Evolutionary conservation across 768 basidiomycete species (phyloP).

Genomic region (Leccinum subgranulosum): DNA sequence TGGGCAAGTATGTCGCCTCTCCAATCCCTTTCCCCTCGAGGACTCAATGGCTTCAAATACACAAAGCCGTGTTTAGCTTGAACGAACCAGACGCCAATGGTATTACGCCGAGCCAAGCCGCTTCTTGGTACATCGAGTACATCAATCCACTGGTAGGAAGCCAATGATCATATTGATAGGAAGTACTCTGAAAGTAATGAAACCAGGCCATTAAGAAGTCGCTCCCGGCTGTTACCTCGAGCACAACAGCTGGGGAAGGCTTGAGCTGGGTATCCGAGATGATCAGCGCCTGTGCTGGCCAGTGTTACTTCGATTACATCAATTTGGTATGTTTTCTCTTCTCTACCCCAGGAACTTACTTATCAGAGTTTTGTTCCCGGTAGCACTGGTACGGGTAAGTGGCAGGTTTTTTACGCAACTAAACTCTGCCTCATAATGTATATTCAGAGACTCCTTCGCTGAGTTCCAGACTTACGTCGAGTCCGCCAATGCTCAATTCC

Average conservation of each 20-base stretch:
- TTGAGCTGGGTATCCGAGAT: conserved; percentile 35
- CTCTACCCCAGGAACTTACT: neutral
- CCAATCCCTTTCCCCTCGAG: neutral
- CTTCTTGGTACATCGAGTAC: conserved; percentile 34
- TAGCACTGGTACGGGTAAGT: conserved; percentile 32
- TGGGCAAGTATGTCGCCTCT: conserved; percentile 29
- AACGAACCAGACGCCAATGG: conserved; percentile 36
- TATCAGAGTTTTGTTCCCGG: neutral
- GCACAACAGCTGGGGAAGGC: conserved; percentile 30
- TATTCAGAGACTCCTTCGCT: conserved; percentile 22
- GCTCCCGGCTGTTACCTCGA: conserved; percentile 36
- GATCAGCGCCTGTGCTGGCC: conserved; percentile 33
- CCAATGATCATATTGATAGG: neutral
- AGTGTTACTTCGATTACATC: conserved; percentile 35
- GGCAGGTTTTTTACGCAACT: neutral
- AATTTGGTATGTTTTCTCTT: conserved; percentile 26
- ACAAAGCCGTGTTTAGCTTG: conserved; percentile 32
- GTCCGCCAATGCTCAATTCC: conserved; percentile 27
- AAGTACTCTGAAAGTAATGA: neutral
- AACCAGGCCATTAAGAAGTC: conserved; percentile 36
- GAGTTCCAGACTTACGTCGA: conserved; percentile 30
- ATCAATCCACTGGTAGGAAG: conserved; percentile 36
- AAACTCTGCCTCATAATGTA: neutral
- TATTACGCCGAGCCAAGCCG: conserved; percentile 29
- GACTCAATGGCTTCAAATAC: neutral